A percentile compares a stretch with the other conserved stretches of the same genome.
These are phyloP conservation scores for Blepharisma japonicum DNA, from an alignment of 73 alveolate species.

Conservation along the genomic window DNA sequence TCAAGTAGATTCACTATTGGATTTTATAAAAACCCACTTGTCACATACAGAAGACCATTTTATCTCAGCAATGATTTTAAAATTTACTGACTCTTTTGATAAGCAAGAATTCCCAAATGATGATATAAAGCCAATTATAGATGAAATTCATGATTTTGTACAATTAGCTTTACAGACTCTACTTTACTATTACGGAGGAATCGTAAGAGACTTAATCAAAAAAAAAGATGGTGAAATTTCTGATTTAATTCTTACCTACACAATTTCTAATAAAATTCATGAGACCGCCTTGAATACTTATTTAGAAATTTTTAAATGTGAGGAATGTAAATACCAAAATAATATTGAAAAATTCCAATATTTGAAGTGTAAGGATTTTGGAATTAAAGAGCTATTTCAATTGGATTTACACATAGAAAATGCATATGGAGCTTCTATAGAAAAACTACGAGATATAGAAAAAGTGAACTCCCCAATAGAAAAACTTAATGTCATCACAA, in stretches of 20 bases:
- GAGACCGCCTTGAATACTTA: not conserved
- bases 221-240: constrained; percentile 22
- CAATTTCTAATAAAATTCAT: not conserved
- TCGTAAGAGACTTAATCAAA: not conserved
- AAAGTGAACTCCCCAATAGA: not conserved
- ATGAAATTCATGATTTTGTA: not conserved
- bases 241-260: constrained; percentile 5
- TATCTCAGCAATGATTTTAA: constrained; percentile 16
- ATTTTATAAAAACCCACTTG: constrained; percentile 7
- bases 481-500: not conserved
- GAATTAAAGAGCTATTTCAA: constrained; percentile 1
- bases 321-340: not conserved
- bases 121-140: not conserved
- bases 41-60: constrained; percentile 2
- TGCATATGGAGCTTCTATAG: constrained; percentile 1
- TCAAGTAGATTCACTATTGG: not conserved
- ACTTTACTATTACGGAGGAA: constrained; percentile 13
- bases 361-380: constrained; percentile 1
- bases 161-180: not conserved
- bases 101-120: not conserved
- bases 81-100: not conserved
- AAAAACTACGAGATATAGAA: constrained; percentile 4
- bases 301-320: not conserved
- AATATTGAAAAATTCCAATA: not conserved
- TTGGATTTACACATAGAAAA: not conserved